These are phyloP conservation scores for Cantharellus cinnabarinus DNA, from an alignment of 768 basidiomycete genomes.

Conservation along the genomic window DNA sequence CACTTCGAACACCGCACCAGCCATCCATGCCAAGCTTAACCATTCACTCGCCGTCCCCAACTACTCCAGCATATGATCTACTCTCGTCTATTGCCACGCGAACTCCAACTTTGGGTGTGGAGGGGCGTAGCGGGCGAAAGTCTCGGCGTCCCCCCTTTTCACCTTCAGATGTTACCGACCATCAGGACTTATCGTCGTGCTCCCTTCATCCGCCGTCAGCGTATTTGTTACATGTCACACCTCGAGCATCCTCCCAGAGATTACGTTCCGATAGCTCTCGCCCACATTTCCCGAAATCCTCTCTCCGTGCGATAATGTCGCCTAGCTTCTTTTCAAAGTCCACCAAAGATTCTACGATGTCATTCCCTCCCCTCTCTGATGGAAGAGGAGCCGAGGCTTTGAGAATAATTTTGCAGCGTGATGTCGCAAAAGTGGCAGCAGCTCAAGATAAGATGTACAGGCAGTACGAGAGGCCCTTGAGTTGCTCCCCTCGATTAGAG, in stretches of 20 bases:
- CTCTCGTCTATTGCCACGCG: not conserved
- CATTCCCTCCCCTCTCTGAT: too few relatives aligned
- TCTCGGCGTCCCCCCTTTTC: not conserved
- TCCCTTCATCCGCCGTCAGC: too few relatives aligned
- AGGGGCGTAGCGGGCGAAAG: not conserved
- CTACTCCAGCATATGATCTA: conserved; percentile 1
- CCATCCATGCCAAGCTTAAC: not conserved
- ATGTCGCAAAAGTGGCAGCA: too few relatives aligned
- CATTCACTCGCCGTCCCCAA: not conserved
- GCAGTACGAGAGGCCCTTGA: too few relatives aligned
- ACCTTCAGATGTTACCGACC: not conserved
- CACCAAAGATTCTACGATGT: too few relatives aligned
- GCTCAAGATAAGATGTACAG: too few relatives aligned
- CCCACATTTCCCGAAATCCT: not conserved
- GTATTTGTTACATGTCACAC: too few relatives aligned
- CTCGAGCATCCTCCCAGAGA: too few relatives aligned
- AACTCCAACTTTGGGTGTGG: not conserved
- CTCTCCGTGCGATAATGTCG: not conserved
- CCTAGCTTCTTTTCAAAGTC: not conserved
- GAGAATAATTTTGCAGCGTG: too few relatives aligned
- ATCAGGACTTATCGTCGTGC: too few relatives aligned
- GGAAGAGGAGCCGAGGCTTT: too few relatives aligned
- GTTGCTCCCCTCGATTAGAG: too few relatives aligned
- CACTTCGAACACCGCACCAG: not conserved
- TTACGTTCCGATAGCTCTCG: not conserved